Conservation (phyloP, 2,329 filamentous ascomycete species). For the Phaeosphaeriaceae sp. region DNA sequence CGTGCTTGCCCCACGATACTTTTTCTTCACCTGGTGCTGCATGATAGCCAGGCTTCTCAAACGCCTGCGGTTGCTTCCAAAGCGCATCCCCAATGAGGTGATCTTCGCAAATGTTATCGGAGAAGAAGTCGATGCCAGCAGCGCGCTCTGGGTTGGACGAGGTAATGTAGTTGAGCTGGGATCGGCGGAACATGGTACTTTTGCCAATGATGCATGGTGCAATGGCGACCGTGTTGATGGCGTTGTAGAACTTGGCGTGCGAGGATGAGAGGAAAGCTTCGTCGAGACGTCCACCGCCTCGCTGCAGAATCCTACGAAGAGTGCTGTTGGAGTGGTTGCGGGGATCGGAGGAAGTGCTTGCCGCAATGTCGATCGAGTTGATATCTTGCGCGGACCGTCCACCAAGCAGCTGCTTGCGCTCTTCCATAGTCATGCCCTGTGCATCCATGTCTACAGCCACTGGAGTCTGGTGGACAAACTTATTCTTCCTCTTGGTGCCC, state of each 20-base stretch:
- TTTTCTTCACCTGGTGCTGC: slow-evolving; percentile 32
- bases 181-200: slow-evolving; percentile 97
- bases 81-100: slow-evolving; percentile 92
- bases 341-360: slow-evolving; percentile 32
- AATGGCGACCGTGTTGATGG: slow-evolving; percentile 90
- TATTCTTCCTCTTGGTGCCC: slow-evolving; percentile 61
- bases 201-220: slow-evolving; percentile 96
- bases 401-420: slow-evolving; percentile 41
- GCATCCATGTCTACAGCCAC: slow-evolving; percentile 75
- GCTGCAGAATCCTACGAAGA: slow-evolving; percentile 36
- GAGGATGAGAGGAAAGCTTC: slow-evolving; percentile 94
- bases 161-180: slow-evolving; percentile 81
- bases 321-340: slow-evolving; percentile 30
- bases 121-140: slow-evolving; percentile 89
- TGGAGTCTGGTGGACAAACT: slow-evolving; percentile 94
- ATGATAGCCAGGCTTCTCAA: slow-evolving; percentile 34
- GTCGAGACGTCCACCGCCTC: slow-evolving; percentile 82
- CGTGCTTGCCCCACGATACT: slow-evolving; percentile 74
- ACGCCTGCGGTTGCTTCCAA: slow-evolving; percentile 68
- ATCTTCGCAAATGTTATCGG: slow-evolving; percentile 95
- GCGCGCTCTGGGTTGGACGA: slow-evolving; percentile 57
- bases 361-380: slow-evolving; percentile 33
- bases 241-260: slow-evolving; percentile 96
- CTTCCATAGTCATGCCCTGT: slow-evolving; percentile 32
- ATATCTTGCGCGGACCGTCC: slow-evolving; percentile 24